Conservation (phyloP, 306 rosid species). For the Cyclanthera cordifolia region DNA sequence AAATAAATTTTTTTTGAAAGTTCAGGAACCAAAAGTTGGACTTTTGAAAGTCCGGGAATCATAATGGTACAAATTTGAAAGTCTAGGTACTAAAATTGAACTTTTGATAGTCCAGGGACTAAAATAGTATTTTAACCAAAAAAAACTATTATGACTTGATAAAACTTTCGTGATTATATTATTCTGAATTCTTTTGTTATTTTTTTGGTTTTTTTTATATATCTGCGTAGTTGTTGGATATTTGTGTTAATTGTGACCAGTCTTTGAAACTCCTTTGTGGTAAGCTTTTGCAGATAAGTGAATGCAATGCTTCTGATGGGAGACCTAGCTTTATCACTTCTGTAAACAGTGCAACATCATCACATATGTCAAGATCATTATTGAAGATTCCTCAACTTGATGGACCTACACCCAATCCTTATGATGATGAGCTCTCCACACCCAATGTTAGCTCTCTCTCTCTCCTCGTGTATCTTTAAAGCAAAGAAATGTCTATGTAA, state of each 20-base stretch:
- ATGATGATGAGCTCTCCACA: conserved; percentile 85
- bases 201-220: neutral
- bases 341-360: conserved; percentile 29
- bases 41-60: too few relatives aligned
- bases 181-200: neutral
- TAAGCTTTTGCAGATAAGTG: conserved; percentile 43
- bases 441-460: conserved; percentile 64
- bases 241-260: conserved; percentile 8
- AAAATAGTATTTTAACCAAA: too few relatives aligned
- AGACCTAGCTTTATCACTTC: conserved; percentile 8
- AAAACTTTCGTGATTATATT: neutral
- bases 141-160: neutral
- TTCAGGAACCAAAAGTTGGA: too few relatives aligned
- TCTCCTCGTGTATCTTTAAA: neutral
- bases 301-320: conserved; percentile 42
- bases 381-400: conserved; percentile 87
- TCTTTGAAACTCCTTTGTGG: conserved; percentile 15
- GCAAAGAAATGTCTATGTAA: neutral
- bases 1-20: too few relatives aligned
- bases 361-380: conserved; percentile 26
- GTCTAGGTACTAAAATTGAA: too few relatives aligned
- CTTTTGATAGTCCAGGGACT: too few relatives aligned
- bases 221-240: too few relatives aligned
- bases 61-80: too few relatives aligned
- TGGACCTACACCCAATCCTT: conserved; percentile 80